Evolutionary conservation across 2,329 filamentous ascomycete species (phyloP).

Genomic region (Scorias spongiosa): DNA sequence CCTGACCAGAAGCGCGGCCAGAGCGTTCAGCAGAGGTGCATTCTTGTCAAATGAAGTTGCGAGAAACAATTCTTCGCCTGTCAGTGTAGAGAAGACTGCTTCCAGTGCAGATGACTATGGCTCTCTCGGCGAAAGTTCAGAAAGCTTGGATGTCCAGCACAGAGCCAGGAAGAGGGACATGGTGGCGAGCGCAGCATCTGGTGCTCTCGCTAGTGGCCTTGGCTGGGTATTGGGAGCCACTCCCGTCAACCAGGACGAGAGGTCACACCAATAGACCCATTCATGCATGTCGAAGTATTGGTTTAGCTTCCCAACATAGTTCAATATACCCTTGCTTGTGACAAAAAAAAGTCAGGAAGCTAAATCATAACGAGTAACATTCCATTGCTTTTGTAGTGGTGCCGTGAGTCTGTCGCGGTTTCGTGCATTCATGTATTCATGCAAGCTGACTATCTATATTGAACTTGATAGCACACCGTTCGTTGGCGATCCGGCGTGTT

Average conservation of each 20-base stretch:
- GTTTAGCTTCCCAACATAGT: too few relatives aligned
- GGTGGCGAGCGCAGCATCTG: conserved; percentile 49
- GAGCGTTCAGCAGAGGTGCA: conserved; percentile 23
- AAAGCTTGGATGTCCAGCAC: conserved; percentile 18
- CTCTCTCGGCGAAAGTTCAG: conserved; percentile 4
- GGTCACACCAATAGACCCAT: not conserved
- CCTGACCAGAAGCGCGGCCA: conserved; percentile 34
- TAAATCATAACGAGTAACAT: too few relatives aligned
- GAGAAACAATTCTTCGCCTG: conserved; percentile 5
- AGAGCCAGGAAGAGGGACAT: conserved; percentile 56
- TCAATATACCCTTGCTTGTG: too few relatives aligned
- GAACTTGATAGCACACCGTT: too few relatives aligned
- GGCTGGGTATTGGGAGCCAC: conserved; percentile 48
- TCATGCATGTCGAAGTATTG: too few relatives aligned
- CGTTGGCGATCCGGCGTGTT: too few relatives aligned
- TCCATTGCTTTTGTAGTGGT: too few relatives aligned
- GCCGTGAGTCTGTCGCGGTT: too few relatives aligned
- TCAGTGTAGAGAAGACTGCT: not conserved
- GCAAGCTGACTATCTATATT: too few relatives aligned
- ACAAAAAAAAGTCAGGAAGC: too few relatives aligned
- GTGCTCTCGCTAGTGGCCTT: conserved; percentile 45
- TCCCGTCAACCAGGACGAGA: conserved; percentile 9
- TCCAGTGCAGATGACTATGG: not conserved
- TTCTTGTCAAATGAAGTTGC: conserved; percentile 21
- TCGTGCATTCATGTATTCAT: too few relatives aligned